Conservation (phyloP, 495 filamentous ascomycete species). For the Penicillium argentinense region DNA sequence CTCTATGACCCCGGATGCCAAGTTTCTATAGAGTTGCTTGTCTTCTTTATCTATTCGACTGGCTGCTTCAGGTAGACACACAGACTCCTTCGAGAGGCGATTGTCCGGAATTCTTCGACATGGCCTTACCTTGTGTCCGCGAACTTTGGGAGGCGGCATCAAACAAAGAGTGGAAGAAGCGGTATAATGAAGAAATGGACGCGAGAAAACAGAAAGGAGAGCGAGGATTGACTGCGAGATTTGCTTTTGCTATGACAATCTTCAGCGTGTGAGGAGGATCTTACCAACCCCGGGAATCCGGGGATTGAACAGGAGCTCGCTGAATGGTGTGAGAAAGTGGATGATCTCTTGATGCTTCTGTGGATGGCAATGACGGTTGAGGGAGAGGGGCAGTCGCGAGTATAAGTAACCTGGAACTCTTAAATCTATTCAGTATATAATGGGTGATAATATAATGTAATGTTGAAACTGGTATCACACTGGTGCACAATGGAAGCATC, state of each 20-base stretch:
- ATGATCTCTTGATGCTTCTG: constrained; percentile 5
- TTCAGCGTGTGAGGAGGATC: not conserved
- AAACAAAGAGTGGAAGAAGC: not conserved
- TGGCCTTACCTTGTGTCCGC: constrained; percentile 1
- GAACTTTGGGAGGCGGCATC: not conserved
- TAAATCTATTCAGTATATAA: too few species aligned
- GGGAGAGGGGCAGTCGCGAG: constrained; percentile 1
- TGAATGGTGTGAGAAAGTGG: constrained; percentile 4
- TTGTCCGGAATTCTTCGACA: constrained; percentile 3
- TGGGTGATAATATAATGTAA: too few species aligned
- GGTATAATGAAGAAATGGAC: not conserved
- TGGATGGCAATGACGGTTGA: constrained; percentile 2
- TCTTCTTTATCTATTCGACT: constrained; percentile 1
- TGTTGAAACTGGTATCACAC: too few species aligned
- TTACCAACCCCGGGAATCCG: not conserved
- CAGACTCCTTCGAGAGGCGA: constrained; percentile 1
- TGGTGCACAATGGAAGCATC: too few species aligned
- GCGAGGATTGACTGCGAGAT: not conserved
- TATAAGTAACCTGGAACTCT: not conserved
- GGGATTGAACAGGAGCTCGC: not conserved
- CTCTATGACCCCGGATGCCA: not conserved
- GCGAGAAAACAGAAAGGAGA: not conserved
- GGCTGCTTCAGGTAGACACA: not conserved
- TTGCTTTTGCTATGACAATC: not conserved
- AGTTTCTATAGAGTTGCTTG: not conserved